Evolutionary conservation across 1,139 yeast species (phyloP), one percentile per base, ranked within the genome.

Genomic region (Meyerozyma carpophila): DNA sequence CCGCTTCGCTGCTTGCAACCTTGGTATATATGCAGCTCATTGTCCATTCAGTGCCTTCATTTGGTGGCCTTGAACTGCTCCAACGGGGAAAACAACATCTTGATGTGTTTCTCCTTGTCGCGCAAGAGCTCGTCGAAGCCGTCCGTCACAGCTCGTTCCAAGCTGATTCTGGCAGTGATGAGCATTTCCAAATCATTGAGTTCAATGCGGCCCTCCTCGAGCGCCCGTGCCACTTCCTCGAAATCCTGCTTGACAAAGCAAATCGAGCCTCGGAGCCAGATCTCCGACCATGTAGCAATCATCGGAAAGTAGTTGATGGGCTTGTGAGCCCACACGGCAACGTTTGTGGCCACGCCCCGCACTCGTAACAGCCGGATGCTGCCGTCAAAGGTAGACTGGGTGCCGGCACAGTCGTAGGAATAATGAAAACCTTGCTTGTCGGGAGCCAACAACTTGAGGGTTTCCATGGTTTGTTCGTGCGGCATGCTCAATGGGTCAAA

Each of bases 241-340:
- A 69, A 70, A 49, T 70, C 75, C 41, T 55, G 49, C 31, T 61
- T 63, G 6, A 65, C 65, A 50, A 66, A 70, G 49, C 74, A 66
- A 60, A 70, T 68, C 8, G 72, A 65, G 11, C 75, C 75, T 3
- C 73, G 67, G 25, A 70, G 60, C 8, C 54, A 47, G 42, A 65
- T 68, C 51, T 70, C 75, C 38, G 66, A 60, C 50, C 61, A 59
- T 2, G 75, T 70, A 14, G 68, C 53, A 42, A 61, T 62, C 74
- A 70, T 69, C 24, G 72, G 73, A 37, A 57, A 62, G 45, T 58
- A 65, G 24, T 61, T 59, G 18, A 67, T 56, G 11, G 65, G 62
- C 29, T 59, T 57, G 45, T 66, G 63, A 21, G 71, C 67, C 85
- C 85, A 77, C 49, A 77, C 18, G 6, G 34, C 34, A 13, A 41